Evolutionary conservation across 768 basidiomycete species (phyloP).

Genomic region (Tylopilus balloui): DNA sequence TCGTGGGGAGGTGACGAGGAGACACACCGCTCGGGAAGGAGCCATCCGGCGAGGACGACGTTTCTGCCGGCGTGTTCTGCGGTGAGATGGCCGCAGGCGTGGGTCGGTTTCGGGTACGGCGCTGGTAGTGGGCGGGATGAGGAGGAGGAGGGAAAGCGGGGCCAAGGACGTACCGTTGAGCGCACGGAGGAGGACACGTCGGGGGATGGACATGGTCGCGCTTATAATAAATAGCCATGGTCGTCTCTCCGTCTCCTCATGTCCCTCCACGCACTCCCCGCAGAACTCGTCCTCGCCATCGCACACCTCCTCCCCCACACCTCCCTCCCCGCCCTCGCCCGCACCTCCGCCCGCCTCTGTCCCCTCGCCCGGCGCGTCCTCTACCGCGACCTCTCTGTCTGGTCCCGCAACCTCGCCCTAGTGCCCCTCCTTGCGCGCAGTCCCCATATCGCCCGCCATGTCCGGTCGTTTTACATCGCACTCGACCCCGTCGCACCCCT

Average conservation of each 20-base stretch:
- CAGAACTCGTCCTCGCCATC: conserved; percentile 59
- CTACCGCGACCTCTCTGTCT: conserved; percentile 53
- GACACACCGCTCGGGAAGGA: conserved; percentile 71
- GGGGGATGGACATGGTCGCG: background rate
- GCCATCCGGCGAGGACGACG: conserved; percentile 78
- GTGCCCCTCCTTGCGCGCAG: conserved; percentile 53
- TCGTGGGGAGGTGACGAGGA: conserved; percentile 25
- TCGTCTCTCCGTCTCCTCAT: background rate
- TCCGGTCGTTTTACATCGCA: conserved; percentile 58
- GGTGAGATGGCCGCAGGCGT: conserved; percentile 58
- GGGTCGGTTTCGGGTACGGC: conserved; percentile 58
- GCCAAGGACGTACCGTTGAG: background rate
- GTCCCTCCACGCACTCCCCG: conserved; percentile 48
- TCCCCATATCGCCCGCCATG: conserved; percentile 55
- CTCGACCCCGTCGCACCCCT: conserved; percentile 39
- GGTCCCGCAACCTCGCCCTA: conserved; percentile 43
- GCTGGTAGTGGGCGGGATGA: conserved; percentile 31
- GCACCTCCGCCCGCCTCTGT: conserved; percentile 38
- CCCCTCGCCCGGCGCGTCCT: conserved; percentile 56
- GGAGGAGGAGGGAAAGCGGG: background rate
- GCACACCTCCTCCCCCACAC: conserved; percentile 32
- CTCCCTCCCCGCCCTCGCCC: conserved; percentile 48
- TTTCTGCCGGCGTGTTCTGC: conserved; percentile 45
- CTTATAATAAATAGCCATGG: background rate
- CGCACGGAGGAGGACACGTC: background rate